Percentiles rank a stretch among this genome's conserved stretches.
These are phyloP conservation scores for Eucalyptus pauciflora DNA, from an alignment of 345 rosid species.

Conservation along the genomic window DNA sequence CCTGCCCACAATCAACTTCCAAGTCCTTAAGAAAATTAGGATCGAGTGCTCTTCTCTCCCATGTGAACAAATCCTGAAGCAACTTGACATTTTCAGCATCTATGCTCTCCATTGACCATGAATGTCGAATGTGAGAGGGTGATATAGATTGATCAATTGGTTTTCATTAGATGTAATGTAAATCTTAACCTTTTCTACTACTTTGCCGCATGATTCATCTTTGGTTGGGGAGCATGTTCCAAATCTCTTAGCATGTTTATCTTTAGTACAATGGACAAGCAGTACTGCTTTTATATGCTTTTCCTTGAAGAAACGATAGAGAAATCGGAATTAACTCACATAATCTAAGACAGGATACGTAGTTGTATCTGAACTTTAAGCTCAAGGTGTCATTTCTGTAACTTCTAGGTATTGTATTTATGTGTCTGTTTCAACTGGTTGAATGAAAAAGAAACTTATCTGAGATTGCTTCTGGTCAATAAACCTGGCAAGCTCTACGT, in stretches of 20 bases:
- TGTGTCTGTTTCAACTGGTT: background rate
- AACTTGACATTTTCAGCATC: slow-evolving; percentile 44
- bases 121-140: background rate
- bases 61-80: slow-evolving; percentile 51
- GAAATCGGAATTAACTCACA: background rate
- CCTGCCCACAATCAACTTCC: slow-evolving; percentile 28
- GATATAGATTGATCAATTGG: background rate
- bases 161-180: background rate
- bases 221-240: slow-evolving; percentile 8
- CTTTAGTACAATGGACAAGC: slow-evolving; percentile 17
- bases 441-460: background rate
- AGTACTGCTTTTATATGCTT: slow-evolving; percentile 63
- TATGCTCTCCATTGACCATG: slow-evolving; percentile 51
- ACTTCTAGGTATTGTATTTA: background rate
- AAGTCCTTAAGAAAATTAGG: slow-evolving; percentile 31
- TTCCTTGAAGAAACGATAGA: slow-evolving; percentile 33
- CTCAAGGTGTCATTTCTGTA: background rate
- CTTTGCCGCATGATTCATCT: slow-evolving; percentile 32
- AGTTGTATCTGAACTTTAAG: background rate
- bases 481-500: background rate
- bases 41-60: slow-evolving; percentile 29
- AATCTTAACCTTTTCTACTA: slow-evolving; percentile 32
- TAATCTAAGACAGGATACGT: background rate
- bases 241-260: slow-evolving; percentile 21
- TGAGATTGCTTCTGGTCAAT: background rate